Evolutionary conservation across 257 asterid species (phyloP).

Genomic region (Solanum pinnatisectum): DNA sequence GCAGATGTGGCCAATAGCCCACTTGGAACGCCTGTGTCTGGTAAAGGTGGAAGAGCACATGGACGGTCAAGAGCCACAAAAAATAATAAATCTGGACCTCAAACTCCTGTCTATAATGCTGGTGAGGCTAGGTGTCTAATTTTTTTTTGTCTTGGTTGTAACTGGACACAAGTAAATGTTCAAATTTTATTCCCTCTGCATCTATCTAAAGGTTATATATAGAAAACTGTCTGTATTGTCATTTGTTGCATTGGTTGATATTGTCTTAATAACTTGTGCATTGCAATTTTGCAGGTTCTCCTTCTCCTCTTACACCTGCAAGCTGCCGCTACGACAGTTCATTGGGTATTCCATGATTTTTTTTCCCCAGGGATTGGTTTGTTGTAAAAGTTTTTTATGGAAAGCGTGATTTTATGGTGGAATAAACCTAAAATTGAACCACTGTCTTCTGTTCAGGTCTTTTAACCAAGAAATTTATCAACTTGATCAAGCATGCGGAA

Average conservation of each 20-base stretch:
- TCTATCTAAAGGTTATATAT: not conserved
- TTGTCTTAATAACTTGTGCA: not conserved
- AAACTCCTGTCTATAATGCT: constrained; percentile 49
- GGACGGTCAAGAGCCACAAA: constrained; percentile 57
- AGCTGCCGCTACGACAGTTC: constrained; percentile 95
- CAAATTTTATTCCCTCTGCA: not conserved
- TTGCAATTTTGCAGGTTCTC: constrained; percentile 49
- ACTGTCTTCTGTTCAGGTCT: constrained; percentile 22
- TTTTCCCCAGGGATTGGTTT: not conserved
- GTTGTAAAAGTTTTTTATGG: not conserved
- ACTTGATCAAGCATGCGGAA: constrained; percentile 44
- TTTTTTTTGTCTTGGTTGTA: not conserved
- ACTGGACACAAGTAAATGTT: not conserved
- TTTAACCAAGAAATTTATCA: constrained; percentile 36
- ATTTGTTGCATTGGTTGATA: not conserved
- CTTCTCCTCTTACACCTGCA: constrained; percentile 85
- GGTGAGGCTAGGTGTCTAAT: constrained; percentile 35
- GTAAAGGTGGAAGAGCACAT: constrained; percentile 53
- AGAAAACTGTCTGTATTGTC: not conserved
- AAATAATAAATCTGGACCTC: constrained; percentile 45
- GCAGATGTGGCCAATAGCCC: constrained; percentile 38
- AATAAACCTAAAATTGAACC: not conserved
- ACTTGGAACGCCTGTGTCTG: constrained; percentile 60
- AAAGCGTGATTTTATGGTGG: not conserved
- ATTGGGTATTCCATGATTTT: constrained; percentile 33